phyloP scores from a whole-genome alignment of 2,329 filamentous ascomycete species.

The Epichloe uncinata region DNA sequence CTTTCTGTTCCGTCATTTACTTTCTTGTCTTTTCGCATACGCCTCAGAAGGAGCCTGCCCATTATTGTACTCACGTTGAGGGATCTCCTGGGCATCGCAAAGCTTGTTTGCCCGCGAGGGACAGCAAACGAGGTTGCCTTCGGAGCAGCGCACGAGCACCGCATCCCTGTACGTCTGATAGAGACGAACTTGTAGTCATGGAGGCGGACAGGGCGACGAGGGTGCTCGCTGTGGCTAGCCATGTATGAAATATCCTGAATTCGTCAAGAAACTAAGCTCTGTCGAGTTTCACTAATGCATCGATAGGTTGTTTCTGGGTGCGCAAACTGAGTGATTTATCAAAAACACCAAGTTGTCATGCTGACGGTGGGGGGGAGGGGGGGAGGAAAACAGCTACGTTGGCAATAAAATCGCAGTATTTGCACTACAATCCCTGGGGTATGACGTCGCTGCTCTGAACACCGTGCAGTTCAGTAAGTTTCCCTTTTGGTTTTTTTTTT shows the following conservation, averaged over 20 bases:
- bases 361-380: background rate
- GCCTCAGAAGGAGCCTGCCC: too few relatives aligned
- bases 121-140: background rate
- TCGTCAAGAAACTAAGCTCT: too few relatives aligned
- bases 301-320: slow-evolving; percentile 31
- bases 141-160: background rate
- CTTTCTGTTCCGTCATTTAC: too few relatives aligned
- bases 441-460: slow-evolving; percentile 86
- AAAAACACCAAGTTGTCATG: background rate
- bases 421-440: slow-evolving; percentile 84
- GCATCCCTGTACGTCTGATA: background rate
- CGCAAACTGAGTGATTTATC: background rate
- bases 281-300: background rate
- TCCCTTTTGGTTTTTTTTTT: background rate
- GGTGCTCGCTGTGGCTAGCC: slow-evolving; percentile 82
- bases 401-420: slow-evolving; percentile 96
- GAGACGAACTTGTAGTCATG: background rate
- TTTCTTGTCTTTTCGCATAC: too few relatives aligned
- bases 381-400: slow-evolving; percentile 55
- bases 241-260: slow-evolving; percentile 51
- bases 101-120: too few relatives aligned
- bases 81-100: too few relatives aligned
- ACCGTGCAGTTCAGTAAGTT: slow-evolving; percentile 91
- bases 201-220: slow-evolving; percentile 35
- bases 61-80: too few relatives aligned